Evolutionary conservation across 805 yeast species (phyloP), one percentile per base, ranked within the genome.

Genomic region (Ogataea philodendri): DNA sequence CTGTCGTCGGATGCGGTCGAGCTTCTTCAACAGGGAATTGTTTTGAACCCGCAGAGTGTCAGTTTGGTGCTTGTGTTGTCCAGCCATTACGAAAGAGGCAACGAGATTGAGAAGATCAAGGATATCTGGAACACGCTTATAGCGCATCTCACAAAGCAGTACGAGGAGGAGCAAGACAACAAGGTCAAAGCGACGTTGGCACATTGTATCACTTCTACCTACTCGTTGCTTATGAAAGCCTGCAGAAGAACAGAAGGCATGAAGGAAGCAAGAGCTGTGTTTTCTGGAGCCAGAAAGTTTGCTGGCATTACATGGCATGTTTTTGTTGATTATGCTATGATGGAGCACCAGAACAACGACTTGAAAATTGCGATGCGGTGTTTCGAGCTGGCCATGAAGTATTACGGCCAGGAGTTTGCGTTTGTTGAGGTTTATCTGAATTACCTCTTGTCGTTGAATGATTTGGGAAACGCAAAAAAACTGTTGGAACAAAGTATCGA

Each of bases 401-500:
- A 60, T 29, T 62, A 57, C 15, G 63, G 62, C 22, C 60, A 68
- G 10, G 66, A 78, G 44, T 81, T 82, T 5, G 74, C 69, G 15
- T 89, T 79, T 54, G 68, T 87, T 21, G 66, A 70, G 42, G 72
- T 74, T 31, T 90, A 90, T 57, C 64, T 90, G 48, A 74, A 81
- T 42, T 89, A 83, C 52, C 64, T 93, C 45, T 72, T 87, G 14
- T 63, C 71, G 41, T 67, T 74, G 17, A 82, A 81, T 49, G 89
- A 78, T 62, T 63, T 83, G 52, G 70, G 76, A 4, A 72, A 84
- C 51, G 84, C 88, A 11, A 81, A 90, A 48, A 84, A 87, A 7
- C 68, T 87, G 22, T 82, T 90, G 55, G 97, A 93, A 58, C 72
- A 83, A 3, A 78, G 88, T 0, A 67, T 83, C 7, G 75, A 81